These are phyloP conservation scores for Globisporangium paddicum DNA, from an alignment of 352 stramenopile species.

Conservation along the genomic window DNA sequence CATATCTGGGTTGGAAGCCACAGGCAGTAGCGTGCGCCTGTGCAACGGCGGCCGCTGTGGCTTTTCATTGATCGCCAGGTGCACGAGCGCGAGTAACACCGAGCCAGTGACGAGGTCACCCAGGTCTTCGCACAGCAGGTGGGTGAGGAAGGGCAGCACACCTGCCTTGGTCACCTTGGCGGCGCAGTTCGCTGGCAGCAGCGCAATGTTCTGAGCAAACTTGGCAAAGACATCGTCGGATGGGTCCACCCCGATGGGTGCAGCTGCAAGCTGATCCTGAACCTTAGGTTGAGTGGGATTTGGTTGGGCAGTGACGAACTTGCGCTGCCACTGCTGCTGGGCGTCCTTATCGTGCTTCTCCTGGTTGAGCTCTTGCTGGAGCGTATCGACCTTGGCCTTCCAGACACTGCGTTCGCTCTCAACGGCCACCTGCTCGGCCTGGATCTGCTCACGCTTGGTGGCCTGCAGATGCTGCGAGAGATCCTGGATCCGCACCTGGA, in stretches of 20 bases:
- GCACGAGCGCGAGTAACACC: conserved; percentile 58
- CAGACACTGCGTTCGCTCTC: conserved; percentile 42
- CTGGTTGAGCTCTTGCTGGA: conserved; percentile 47
- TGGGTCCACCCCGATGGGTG: conserved; percentile 17
- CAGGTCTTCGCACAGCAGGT: conserved; percentile 48
- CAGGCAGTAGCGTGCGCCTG: neutral
- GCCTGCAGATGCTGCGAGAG: conserved; percentile 45
- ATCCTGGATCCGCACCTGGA: conserved; percentile 53
- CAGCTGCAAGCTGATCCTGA: conserved; percentile 1
- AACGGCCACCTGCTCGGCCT: conserved; percentile 39
- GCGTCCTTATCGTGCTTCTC: conserved; percentile 70
- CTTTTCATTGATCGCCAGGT: conserved; percentile 56
- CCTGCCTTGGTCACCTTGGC: conserved; percentile 42
- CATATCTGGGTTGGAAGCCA: too few species aligned
- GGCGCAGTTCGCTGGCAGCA: conserved; percentile 45
- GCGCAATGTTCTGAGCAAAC: conserved; percentile 66
- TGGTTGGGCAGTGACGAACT: conserved; percentile 23
- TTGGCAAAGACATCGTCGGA: conserved; percentile 58
- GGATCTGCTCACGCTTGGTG: conserved; percentile 62
- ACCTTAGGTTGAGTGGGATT: neutral
- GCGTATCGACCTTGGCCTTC: conserved; percentile 27
- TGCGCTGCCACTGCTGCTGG: conserved; percentile 50
- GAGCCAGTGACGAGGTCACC: conserved; percentile 60
- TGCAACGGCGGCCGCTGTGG: conserved; percentile 18
- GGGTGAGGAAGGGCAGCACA: conserved; percentile 56